Conservation (phyloP, 1,284 basidiomycete species). For the Cystobasidiaceae sp. region DNA sequence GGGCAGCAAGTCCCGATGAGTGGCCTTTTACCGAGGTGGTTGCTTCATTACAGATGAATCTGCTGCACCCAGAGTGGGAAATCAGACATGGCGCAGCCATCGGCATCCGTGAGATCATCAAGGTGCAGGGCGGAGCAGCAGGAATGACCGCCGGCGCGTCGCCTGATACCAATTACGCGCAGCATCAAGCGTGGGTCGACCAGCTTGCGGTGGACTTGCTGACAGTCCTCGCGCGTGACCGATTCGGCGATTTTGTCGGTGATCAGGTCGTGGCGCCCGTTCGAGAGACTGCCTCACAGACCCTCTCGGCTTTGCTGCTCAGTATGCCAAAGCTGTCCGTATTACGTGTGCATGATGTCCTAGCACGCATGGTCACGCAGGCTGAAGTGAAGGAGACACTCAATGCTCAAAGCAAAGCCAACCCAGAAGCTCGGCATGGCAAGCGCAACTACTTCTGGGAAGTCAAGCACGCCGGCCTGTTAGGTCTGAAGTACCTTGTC, state of each 20-base stretch:
- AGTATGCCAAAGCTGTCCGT: slow-evolving; percentile 74
- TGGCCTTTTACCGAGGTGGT: slow-evolving; percentile 89
- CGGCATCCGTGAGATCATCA: slow-evolving; percentile 82
- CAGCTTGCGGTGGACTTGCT: slow-evolving; percentile 79
- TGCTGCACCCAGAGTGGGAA: slow-evolving; percentile 89
- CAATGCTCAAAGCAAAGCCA: slow-evolving; percentile 26
- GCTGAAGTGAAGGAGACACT: slow-evolving; percentile 53
- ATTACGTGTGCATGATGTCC: slow-evolving; percentile 69
- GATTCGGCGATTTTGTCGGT: slow-evolving; percentile 95
- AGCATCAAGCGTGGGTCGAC: slow-evolving; percentile 83
- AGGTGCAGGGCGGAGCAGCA: slow-evolving; percentile 73
- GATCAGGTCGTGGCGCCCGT: slow-evolving; percentile 98
- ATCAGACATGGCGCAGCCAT: slow-evolving; percentile 89
- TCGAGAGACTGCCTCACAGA: slow-evolving; percentile 91
- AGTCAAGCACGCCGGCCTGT: slow-evolving; percentile 89
- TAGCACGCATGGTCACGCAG: slow-evolving; percentile 91
- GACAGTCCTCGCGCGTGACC: slow-evolving; percentile 87
- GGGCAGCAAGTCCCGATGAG: slow-evolving; percentile 51
- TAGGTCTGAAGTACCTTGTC: slow-evolving; percentile 97
- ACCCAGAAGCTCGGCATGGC: slow-evolving; percentile 13
- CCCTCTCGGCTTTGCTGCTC: slow-evolving; percentile 79
- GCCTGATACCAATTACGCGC: slow-evolving; percentile 57
- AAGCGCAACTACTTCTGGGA: slow-evolving; percentile 76
- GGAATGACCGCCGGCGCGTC: slow-evolving; percentile 49
- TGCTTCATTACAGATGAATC: slow-evolving; percentile 72